These are phyloP conservation scores for Mycena polygramma DNA, from an alignment of 768 basidiomycete genomes.

Conservation along the genomic window DNA sequence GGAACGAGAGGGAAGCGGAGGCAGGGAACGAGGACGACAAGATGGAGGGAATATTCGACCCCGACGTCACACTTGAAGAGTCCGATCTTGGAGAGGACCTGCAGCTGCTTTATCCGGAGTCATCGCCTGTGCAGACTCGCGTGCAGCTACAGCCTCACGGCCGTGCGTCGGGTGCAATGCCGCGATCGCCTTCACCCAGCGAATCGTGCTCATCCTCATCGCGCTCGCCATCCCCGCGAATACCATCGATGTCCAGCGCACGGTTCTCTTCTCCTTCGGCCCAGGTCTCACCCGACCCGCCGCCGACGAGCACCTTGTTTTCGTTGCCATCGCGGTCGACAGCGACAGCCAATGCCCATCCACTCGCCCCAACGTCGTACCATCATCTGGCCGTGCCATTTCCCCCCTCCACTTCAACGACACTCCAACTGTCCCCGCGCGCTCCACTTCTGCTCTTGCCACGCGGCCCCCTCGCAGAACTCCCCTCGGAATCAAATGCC, in stretches of 20 bases:
- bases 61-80: background rate
- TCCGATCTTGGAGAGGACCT: background rate
- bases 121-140: background rate
- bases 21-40: background rate
- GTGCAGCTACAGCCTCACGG: background rate
- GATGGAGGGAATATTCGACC: background rate
- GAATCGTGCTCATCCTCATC: background rate
- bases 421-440: background rate
- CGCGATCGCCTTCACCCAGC: background rate
- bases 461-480: background rate
- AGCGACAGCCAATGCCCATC: background rate
- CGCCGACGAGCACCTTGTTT: background rate
- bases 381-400: background rate
- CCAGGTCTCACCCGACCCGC: background rate
- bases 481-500: background rate
- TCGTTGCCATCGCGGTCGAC: background rate
- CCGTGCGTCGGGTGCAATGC: background rate
- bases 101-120: constrained; percentile 7
- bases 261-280: background rate
- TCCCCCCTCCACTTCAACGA: background rate
- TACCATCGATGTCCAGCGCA: background rate
- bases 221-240: background rate
- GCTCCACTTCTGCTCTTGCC: background rate
- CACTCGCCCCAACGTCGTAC: background rate
- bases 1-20: background rate